Evolutionary conservation across 768 basidiomycete species (phyloP).

Genomic region (Crassisporium funariophilum): DNA sequence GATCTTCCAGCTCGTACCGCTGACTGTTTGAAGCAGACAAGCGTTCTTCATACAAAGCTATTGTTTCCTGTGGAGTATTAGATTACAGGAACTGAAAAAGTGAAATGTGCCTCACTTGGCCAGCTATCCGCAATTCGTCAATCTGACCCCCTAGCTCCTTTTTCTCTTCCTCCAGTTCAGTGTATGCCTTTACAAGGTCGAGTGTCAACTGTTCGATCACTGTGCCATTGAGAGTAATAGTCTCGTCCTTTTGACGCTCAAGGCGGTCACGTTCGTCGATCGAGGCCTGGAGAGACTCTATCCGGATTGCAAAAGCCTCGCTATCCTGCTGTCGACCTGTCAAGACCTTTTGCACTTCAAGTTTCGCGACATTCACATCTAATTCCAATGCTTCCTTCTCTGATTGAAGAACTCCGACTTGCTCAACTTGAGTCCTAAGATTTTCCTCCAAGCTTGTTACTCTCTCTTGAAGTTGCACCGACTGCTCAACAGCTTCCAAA

Average conservation of each 20-base stretch:
- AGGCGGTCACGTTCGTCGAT: slow-evolving; percentile 52
- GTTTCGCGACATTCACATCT: too few species aligned
- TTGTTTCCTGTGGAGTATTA: slow-evolving; percentile 69
- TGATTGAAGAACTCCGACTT: too few species aligned
- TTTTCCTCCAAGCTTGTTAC: too few species aligned
- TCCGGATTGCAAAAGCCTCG: slow-evolving; percentile 40
- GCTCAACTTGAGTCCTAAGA: too few species aligned
- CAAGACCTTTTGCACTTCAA: too few species aligned
- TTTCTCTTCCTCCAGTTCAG: slow-evolving; percentile 53
- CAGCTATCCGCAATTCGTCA: slow-evolving; percentile 84
- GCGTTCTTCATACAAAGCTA: slow-evolving; percentile 91
- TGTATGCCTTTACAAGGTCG: slow-evolving; percentile 28
- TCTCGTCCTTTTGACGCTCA: slow-evolving; percentile 50
- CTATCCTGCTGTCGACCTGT: slow-evolving; percentile 13
- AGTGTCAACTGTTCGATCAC: slow-evolving; percentile 59
- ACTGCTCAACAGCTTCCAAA: slow-evolving; percentile 35
- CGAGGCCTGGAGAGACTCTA: slow-evolving; percentile 52
- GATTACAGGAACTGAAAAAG: not conserved
- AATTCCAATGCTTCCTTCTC: too few species aligned
- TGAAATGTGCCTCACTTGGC: slow-evolving; percentile 60
- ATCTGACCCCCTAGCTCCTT: slow-evolving; percentile 71
- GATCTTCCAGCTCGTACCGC: slow-evolving; percentile 78
- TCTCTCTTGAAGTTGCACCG: too few species aligned
- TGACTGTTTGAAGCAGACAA: slow-evolving; percentile 68
- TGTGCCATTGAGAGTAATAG: slow-evolving; percentile 56